Base-by-base conservation (phyloP, 371 early-diverging fungal species). In the Circinella umbellata region DNA sequence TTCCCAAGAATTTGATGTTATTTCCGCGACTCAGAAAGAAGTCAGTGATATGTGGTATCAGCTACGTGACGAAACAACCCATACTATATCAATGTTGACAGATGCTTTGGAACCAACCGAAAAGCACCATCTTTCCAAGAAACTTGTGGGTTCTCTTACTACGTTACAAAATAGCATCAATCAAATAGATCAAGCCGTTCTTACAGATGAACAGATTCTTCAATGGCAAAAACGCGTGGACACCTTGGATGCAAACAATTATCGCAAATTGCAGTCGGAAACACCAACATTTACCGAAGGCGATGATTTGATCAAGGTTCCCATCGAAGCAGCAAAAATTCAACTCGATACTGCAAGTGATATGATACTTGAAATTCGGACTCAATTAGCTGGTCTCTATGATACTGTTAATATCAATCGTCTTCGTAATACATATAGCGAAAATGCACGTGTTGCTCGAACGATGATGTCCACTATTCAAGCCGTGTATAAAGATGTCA, bases 191-290 rank as follows among this genome's bases (percentile, higher is more conserved):
- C 62, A 60, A 38, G 39, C 69, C 3, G 36, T 47, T 49, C 71
- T 81, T 0, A 73, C 70, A 0, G 83, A 82, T 46, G 73, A 76
- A 0, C 69, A 73, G 15, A 73, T 82, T n/a, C 69, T 71, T 10
- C 62, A 70, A 27, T 82, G 83, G 83, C 83, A 82, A 67, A 76
- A 75, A 20, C 69, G 68, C 13, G 73, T 80, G 35, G 83, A 82
- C 62, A 27, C 62, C 55, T 55, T 82, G 9, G 80, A 78, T 17
- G 59, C 71, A 5, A 53, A 38, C 51, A 47, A 47, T 18, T 63
- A 63, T 27, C 63, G 47, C 47, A 63, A 39, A 9, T 13, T 63
- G 20, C 57, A 57, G 14, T 27, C 27, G 13, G 57, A 57, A 57
- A 57, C 57, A 57, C 57, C 57, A 5, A 57, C 57, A 34, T 57